These are phyloP conservation scores for Luzula sylvatica DNA, from an alignment of 176 grass and related monocot genomes.

Conservation along the genomic window DNA sequence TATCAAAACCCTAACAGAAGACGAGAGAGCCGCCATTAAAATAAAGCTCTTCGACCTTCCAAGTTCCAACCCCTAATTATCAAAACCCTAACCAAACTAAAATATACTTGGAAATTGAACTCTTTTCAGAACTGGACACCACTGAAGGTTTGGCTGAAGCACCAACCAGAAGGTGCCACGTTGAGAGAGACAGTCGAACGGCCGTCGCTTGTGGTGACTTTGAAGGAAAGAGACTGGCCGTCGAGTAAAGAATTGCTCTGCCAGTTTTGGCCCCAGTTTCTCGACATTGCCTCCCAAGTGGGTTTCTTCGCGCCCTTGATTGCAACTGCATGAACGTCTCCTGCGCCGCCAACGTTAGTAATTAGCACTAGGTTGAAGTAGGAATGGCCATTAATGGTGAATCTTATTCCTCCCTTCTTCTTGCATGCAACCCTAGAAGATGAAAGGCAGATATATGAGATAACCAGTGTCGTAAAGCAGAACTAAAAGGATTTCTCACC, in stretches of 20 bases:
- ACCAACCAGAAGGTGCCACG: conserved; percentile 49
- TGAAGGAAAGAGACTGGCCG: conserved; percentile 44
- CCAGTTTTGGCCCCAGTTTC: conserved; percentile 97
- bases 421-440: conserved; percentile 37
- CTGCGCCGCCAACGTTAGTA: conserved; percentile 70
- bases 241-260: conserved; percentile 54
- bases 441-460: neutral
- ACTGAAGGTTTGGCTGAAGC: conserved; percentile 74
- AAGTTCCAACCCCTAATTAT: neutral
- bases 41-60: conserved; percentile 4
- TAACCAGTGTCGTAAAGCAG: neutral
- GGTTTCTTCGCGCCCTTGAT: conserved; percentile 31
- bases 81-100: neutral
- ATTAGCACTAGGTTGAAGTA: conserved; percentile 91
- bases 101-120: neutral
- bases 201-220: conserved; percentile 45
- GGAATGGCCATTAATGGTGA: conserved; percentile 81
- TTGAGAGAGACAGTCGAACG: conserved; percentile 35
- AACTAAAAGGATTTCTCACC: conserved; percentile 12
- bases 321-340: conserved; percentile 55
- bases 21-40: conserved; percentile 9
- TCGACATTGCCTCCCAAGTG: conserved; percentile 49
- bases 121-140: conserved; percentile 41
- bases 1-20: neutral
- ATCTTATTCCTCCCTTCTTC: conserved; percentile 80